A percentile compares a stretch with the other conserved stretches of the same genome.
Conservation (phyloP, 2,329 filamentous ascomycete species). For the Paradendryphiella salina region DNA sequence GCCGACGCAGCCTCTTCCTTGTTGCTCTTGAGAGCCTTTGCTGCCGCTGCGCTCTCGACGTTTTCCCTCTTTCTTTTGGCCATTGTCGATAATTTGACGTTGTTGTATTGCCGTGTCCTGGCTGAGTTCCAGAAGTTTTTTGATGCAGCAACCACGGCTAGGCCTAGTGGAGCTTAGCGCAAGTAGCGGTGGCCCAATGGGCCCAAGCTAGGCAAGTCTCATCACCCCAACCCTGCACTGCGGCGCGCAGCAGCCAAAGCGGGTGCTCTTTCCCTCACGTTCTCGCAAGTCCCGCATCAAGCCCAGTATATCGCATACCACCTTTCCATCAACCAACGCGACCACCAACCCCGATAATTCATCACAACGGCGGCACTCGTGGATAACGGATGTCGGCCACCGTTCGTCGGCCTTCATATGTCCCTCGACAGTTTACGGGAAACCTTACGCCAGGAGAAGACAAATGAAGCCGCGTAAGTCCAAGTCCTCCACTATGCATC, state of each 20-base stretch:
- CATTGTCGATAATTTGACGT: constrained; percentile 27
- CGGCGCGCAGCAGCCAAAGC: constrained; percentile 19
- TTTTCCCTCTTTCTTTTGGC: constrained; percentile 44
- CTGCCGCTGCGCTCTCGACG: constrained; percentile 20
- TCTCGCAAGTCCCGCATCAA: constrained; percentile 35
- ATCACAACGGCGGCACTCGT: constrained; percentile 49
- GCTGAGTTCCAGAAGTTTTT: constrained; percentile 27
- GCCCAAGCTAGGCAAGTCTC: constrained; percentile 29
- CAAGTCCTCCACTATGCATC: constrained; percentile 11
- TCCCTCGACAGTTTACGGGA: constrained; percentile 52
- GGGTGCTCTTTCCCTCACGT: constrained; percentile 28
- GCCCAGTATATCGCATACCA: constrained; percentile 34
- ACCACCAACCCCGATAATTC: constrained; percentile 36
- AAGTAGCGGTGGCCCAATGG: constrained; percentile 10
- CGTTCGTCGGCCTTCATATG: constrained; percentile 50
- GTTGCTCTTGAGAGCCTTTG: constrained; percentile 34
- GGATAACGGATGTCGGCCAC: constrained; percentile 55
- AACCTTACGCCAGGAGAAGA: constrained; percentile 47
- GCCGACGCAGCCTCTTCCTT: constrained; percentile 28
- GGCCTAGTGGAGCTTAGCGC: constrained; percentile 12
- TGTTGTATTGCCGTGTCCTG: constrained; percentile 9
- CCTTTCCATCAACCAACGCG: constrained; percentile 43
- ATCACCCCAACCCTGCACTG: constrained; percentile 24
- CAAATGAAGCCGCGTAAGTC: constrained; percentile 52
- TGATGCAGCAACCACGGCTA: constrained; percentile 28